Conservation (phyloP, 1,284 basidiomycete genomes). For the Rhizoctonia solani region DNA sequence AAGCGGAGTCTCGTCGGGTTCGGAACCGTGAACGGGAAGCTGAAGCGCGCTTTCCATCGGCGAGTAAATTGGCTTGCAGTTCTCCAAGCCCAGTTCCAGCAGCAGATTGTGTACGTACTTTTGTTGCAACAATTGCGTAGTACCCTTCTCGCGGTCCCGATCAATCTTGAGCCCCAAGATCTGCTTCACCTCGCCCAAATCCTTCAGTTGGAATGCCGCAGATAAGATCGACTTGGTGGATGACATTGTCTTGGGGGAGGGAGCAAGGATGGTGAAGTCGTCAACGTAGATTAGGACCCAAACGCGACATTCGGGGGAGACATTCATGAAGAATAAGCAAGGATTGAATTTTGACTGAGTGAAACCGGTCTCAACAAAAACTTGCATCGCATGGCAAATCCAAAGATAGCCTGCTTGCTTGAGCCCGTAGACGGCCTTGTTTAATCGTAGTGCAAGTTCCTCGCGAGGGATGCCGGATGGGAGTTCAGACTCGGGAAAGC, state of each 20-base stretch:
- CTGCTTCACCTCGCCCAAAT: conserved; percentile 35
- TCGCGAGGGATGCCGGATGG: neutral
- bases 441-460: neutral
- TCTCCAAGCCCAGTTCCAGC: neutral
- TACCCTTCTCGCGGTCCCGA: neutral
- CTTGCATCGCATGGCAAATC: neutral
- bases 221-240: neutral
- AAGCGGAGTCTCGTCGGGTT: neutral
- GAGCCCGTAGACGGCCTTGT: neutral
- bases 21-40: neutral
- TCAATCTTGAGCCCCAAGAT: conserved; percentile 36
- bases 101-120: conserved; percentile 30
- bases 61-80: neutral
- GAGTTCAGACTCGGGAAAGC: neutral
- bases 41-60: neutral
- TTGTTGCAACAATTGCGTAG: conserved; percentile 30
- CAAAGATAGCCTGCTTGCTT: neutral
- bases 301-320: neutral
- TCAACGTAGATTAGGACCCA: conserved; percentile 5
- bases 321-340: neutral
- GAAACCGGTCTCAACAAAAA: neutral
- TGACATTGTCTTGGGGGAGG: neutral
- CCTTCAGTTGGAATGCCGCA: conserved; percentile 1
- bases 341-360: neutral
- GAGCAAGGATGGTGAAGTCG: neutral